Evolutionary conservation across 2,329 filamentous ascomycete genomes (phyloP), one percentile per base, ranked within the genome.

Genomic region (Ceratocystis colombiana): DNA sequence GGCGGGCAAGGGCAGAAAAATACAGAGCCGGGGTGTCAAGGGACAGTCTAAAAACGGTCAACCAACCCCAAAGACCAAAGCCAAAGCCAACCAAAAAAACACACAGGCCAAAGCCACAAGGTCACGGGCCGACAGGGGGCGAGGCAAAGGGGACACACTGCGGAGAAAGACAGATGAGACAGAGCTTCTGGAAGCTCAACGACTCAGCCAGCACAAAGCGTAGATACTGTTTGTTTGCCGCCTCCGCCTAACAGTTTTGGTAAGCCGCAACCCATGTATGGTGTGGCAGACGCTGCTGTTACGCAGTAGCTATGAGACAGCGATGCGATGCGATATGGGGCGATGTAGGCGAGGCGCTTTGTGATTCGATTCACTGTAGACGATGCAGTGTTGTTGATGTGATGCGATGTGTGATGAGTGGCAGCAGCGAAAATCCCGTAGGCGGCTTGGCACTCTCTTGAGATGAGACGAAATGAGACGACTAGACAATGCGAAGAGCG

Each of bases 21-120:
- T 22, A 62, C 33, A 62, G 37, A 45, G n/a, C 59, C 20, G 59
- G 59, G 15, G 30, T 62, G 25, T 20, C 28, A 48, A 48, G 37
- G 25, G 61, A 17, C 22, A 62, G 10, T 15, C 15, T 28, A 45
- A 45, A 45, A 62, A 25, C 20, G 17, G 44, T 20, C 20, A 62
- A 41, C 37, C 37, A 20, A 25, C 37, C 37, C 33, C 37, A 45
- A 41, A 22, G 15, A 20, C 10, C 33, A 62, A 25, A 41, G 33
- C 5, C 37, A 62, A 46, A 62, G 37, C 33, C 37, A 41, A 1
- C 37, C 12, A 41, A 41, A 41, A 28, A 28, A 44, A 17, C 55
- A 59, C 55, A 30, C 30, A 20, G 55, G 25, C 25, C 55, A 59
- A 15, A 22, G n/a, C 17, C 37, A 41, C 37, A 41, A 4, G 48